Percentiles rank a stretch among this genome's conserved stretches.
phyloP scores from a whole-genome alignment of 768 basidiomycete genomes.

The Serendipita sp. region DNA sequence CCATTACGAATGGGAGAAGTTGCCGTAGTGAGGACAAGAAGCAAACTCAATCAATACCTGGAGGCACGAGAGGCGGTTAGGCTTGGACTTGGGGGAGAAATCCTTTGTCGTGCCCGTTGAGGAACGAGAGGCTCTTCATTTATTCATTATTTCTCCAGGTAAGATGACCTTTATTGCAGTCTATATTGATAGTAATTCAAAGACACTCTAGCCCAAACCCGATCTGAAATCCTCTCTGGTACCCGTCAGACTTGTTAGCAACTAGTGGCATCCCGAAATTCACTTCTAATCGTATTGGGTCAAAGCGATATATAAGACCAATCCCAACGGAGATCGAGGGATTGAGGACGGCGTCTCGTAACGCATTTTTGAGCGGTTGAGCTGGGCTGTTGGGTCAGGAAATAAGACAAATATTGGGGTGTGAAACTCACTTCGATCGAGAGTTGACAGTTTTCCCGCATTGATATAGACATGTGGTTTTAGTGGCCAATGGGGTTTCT shows the following conservation, averaged over 20 bases:
- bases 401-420: constrained; percentile 9
- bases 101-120: constrained; percentile 64
- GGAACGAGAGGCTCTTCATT: neutral
- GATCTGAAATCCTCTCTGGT: constrained; percentile 56
- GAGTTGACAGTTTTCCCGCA: constrained; percentile 52
- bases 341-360: constrained; percentile 26
- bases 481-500: constrained; percentile 66
- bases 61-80: constrained; percentile 86
- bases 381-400: constrained; percentile 15
- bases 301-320: constrained; percentile 70
- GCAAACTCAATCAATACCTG: constrained; percentile 63
- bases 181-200: constrained; percentile 18
- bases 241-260: constrained; percentile 47
- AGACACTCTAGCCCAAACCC: constrained; percentile 72
- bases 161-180: neutral
- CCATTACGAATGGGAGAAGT: constrained; percentile 89
- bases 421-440: constrained; percentile 29
- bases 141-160: neutral
- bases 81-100: constrained; percentile 65
- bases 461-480: constrained; percentile 72
- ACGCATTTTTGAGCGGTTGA: constrained; percentile 23
- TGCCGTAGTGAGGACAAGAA: constrained; percentile 61
- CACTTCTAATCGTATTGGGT: constrained; percentile 71
- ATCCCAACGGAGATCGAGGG: constrained; percentile 70
- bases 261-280: constrained; percentile 78